Conservation (phyloP, 805 yeast genomes). For the Novakomyces olei region DNA sequence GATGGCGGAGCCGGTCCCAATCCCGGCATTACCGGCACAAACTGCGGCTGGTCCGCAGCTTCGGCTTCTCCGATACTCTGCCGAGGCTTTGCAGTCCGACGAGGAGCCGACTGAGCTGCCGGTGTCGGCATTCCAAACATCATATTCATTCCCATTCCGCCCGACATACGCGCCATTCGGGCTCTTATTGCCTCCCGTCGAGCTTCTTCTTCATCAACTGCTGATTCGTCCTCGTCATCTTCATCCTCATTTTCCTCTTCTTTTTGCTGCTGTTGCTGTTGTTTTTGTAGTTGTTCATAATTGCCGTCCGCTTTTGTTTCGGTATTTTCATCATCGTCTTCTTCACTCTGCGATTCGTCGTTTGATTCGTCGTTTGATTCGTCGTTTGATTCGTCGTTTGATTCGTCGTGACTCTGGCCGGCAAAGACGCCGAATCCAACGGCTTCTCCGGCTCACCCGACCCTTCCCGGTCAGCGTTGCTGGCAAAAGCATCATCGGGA, state of each 20-base stretch:
- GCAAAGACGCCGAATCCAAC: not conserved
- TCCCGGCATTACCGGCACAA: conserved; percentile 35
- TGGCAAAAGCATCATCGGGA: not conserved
- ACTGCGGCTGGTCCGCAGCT: conserved; percentile 14
- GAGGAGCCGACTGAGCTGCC: not conserved
- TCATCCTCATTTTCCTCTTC: not conserved
- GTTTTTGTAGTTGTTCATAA: conserved; percentile 16
- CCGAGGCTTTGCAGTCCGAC: conserved; percentile 6
- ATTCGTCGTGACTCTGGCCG: not conserved
- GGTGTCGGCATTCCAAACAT: conserved; percentile 22
- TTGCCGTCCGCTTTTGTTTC: conserved; percentile 11
- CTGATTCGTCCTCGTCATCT: not conserved
- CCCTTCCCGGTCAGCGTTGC: not conserved
- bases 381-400: not conserved
- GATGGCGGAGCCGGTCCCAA: conserved; percentile 19
- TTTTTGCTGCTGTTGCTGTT: conserved; percentile 27
- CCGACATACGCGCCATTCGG: conserved; percentile 89
- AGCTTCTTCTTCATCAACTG: conserved; percentile 12
- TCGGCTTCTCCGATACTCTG: conserved; percentile 10
- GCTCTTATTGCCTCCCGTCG: conserved; percentile 60
- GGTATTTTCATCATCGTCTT: not conserved
- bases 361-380: not conserved
- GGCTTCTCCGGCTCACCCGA: not conserved
- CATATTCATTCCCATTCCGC: conserved; percentile 36
- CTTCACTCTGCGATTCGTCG: too few relatives aligned